Base-by-base conservation (phyloP, 495 filamentous ascomycete species). In the Xylaria longipes region DNA sequence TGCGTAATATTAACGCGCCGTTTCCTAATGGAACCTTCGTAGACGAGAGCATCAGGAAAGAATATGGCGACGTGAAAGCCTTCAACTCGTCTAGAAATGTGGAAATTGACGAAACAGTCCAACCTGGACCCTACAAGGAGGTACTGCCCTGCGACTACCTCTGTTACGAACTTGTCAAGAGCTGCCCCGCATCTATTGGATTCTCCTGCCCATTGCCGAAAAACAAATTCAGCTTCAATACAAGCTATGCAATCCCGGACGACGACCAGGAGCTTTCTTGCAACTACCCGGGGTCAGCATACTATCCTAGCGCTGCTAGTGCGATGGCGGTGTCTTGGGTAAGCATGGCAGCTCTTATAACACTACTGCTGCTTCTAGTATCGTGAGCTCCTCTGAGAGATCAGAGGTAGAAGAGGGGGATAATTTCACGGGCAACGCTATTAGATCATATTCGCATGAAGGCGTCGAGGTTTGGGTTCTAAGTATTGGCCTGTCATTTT, bases 101-200 rank as follows among this genome's bases (percentile, higher is more conserved):
- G 5, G 73, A 85, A 43, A 97, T 98, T 73, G 94, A 98, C 76
- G 62, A 79, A 2, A 52, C 79, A 0, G 88, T 98, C 73, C 75
- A 85, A 62, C 96, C 96, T 0, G 96, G 97, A 0, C 95, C 96
- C 0, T 98, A 98, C 80, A 97, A 94, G 78, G 96, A 99, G 82
- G 76, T 98, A 35, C 83, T 97, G 43, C 96, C 96, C 0, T 97
- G 94, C 76, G 84, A 90, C 64, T 89, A 94, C 72, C 80, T 97
- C 50, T 99, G 96, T 81, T 93, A 94, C 78, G 86, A 89, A 25
- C 83, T 98, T 2, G 92, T 97, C 25, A 89, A 89, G 80, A 92
- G 86, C 76, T 99, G 96, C 84, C 94, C 97, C 4, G 85, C 93
- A n/a, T 78, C 84, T 2, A 80, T 99, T 73, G 85, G 85, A 7